Base-by-base conservation (phyloP, 257 asterid genomes). In the Gynochthodes officinalis region DNA sequence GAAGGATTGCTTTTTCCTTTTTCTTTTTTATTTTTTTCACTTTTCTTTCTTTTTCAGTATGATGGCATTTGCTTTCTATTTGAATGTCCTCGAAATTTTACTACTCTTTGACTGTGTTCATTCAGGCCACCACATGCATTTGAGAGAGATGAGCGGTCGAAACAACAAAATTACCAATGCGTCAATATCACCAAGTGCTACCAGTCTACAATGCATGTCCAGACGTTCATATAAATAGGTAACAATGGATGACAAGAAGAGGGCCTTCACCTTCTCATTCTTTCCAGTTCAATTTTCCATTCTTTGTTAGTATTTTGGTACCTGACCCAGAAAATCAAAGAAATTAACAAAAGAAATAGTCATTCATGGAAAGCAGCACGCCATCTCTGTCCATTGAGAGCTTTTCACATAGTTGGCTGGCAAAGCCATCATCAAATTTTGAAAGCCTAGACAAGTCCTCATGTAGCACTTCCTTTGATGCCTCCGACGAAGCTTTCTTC, bases 361-460 rank as follows among this genome's bases (percentile, higher is more conserved):
- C 78, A 40, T 35, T 80, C 52, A 89, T 89, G 90, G 96, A 85
- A 37, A 70, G 28, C 50, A 76, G 81, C 19, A 69, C 82, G 5
- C 85, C 85, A 52, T 78, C 88, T 67, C 88, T 88, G 64, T 86
- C 94, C 55, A 86, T 74, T 27, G 96, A 91, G 73, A 91, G 95
- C 72, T 91, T 91, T 72, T 89, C 97, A 2, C 86, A 86, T 39
- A 88, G 91, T 64, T 89, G 97, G 97, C 32, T 86, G 21, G 79
- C 85, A 42, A 79, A 82, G 44, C 81, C 86, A 3, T 15, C 67
- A 21, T 57, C 85, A 12, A 8, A 12, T 4, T 64, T 49, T 15
- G 77, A 74, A 43, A 28, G 49, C 32, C 23, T 13, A 5, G 79
- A 82, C 16, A 64, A 64, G 32, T 77, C 80, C 13, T 76, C 81